Conservation (phyloP, 164 flowering plant species). For the Akebia trifoliata region DNA sequence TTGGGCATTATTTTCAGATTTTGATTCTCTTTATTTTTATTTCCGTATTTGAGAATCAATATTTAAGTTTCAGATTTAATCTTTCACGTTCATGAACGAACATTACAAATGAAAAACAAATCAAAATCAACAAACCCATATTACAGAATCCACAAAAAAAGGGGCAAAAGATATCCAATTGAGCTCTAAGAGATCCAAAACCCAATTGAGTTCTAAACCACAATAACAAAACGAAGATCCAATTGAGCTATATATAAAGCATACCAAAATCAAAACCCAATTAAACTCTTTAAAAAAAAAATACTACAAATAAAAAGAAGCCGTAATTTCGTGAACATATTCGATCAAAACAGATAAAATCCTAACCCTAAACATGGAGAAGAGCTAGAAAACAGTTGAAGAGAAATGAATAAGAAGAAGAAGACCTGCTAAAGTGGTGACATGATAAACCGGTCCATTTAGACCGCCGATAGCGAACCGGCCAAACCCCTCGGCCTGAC, state of each 20-base stretch:
- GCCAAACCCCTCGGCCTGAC: conserved; percentile 53
- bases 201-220: background rate
- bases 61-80: too few species aligned
- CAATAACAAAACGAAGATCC: background rate
- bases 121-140: background rate
- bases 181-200: background rate
- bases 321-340: too few species aligned
- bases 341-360: background rate
- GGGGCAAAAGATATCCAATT: background rate
- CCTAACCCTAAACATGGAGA: background rate
- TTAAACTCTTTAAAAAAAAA: background rate
- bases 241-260: background rate
- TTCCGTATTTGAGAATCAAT: too few species aligned
- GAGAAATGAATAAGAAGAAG: conserved; percentile 8
- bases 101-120: background rate
- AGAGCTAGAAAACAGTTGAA: conserved; percentile 10
- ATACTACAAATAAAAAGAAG: background rate
- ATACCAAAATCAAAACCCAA: background rate
- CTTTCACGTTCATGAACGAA: too few species aligned
- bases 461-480: conserved; percentile 45
- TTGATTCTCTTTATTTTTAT: too few species aligned
- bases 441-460: conserved; percentile 35
- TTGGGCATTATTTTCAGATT: too few species aligned
- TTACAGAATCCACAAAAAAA: background rate
- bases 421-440: conserved; percentile 41